phyloP scores from a whole-genome alignment of 768 basidiomycete genomes.

The Suillus subaureus region DNA sequence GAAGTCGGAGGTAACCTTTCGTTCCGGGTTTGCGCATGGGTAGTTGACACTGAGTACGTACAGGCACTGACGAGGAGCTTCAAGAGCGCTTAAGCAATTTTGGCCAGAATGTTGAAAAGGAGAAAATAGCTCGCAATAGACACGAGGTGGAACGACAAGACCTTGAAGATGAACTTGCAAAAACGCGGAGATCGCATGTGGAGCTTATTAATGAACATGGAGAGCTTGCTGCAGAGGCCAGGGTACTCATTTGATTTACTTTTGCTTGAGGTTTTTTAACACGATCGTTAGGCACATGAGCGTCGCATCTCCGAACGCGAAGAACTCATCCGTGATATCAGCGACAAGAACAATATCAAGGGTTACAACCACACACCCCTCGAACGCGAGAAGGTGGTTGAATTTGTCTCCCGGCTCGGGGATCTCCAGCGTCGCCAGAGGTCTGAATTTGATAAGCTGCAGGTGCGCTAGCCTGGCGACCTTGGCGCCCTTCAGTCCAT shows the following conservation, averaged over 20 bases:
- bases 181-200: conserved; percentile 53
- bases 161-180: conserved; percentile 59
- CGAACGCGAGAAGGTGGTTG: conserved; percentile 67
- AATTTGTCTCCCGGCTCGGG: conserved; percentile 68
- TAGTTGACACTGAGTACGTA: neutral
- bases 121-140: conserved; percentile 48
- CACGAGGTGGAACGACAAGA: conserved; percentile 59
- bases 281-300: conserved; percentile 62
- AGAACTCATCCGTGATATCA: conserved; percentile 67
- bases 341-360: conserved; percentile 67
- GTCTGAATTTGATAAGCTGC: conserved; percentile 65
- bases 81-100: conserved; percentile 57
- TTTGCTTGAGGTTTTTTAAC: neutral
- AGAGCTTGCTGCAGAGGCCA: conserved; percentile 69
- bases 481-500: neutral
- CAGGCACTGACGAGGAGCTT: conserved; percentile 78
- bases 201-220: conserved; percentile 65
- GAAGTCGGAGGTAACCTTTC: conserved; percentile 57
- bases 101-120: conserved; percentile 54
- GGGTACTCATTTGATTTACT: conserved; percentile 43
- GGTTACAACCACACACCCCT: conserved; percentile 74
- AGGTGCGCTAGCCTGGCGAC: conserved; percentile 43
- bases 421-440: conserved; percentile 66
- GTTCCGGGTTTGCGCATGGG: neutral
- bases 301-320: conserved; percentile 72